Conservation (phyloP, 176 grass and related monocot genomes). For the Phoenix roebelenii region DNA sequence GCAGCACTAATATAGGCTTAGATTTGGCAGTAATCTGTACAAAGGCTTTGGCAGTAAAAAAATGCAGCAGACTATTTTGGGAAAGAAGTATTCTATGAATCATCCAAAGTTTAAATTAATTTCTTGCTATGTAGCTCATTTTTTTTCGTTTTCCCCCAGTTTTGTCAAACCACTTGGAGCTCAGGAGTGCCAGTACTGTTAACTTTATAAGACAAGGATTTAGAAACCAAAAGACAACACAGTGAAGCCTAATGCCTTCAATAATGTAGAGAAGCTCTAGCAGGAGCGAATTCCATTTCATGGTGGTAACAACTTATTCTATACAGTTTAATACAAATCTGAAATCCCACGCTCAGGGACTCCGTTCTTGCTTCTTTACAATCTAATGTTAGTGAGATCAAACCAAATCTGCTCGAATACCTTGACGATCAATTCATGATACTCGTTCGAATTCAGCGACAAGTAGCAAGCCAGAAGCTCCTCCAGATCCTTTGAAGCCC, state of each 20-base stretch:
- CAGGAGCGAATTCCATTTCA: background rate
- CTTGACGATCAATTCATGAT: constrained; percentile 32
- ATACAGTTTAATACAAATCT: background rate
- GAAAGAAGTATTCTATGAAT: background rate
- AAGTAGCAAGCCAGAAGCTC: constrained; percentile 40
- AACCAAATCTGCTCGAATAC: constrained; percentile 45
- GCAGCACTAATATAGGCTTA: background rate
- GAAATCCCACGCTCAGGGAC: background rate
- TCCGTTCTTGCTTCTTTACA: constrained; percentile 1
- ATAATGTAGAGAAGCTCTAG: no score
- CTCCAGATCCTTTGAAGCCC: constrained; percentile 18
- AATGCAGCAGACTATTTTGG: background rate
- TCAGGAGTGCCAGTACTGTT: no score
- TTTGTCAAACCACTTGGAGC: no score
- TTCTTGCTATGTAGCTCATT: no score
- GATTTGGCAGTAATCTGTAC: background rate
- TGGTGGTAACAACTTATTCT: background rate
- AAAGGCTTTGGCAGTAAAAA: background rate
- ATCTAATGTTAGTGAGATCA: constrained; percentile 24
- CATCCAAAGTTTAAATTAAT: no score
- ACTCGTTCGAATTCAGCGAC: constrained; percentile 31
- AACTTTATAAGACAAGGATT: no score
- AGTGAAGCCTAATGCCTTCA: no score
- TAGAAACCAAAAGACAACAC: no score
- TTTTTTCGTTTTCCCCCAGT: no score